Percentiles rank a stretch among this genome's conserved stretches.
Conservation (phyloP, 2,329 filamentous ascomycete species). For the Arthroderma sp. region DNA sequence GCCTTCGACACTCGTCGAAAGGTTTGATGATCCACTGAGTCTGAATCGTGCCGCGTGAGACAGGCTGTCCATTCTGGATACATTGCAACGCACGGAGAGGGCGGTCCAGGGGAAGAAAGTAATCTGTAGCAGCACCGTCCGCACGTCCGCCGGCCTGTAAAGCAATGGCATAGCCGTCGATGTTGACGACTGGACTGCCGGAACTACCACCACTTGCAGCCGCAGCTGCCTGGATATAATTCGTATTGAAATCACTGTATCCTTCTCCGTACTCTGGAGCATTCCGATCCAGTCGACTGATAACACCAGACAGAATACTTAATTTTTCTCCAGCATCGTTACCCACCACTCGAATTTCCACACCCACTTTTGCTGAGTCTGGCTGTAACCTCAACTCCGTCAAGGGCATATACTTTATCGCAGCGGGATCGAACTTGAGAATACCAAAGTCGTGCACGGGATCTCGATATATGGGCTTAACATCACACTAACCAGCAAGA, state of each 20-base stretch:
- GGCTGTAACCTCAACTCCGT: conserved; percentile 68
- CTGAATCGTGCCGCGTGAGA: conserved; percentile 92
- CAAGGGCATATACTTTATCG: conserved; percentile 94
- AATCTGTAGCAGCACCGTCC: conserved; percentile 92
- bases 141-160: conserved; percentile 87
- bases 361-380: conserved; percentile 73
- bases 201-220: conserved; percentile 94
- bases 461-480: conserved; percentile 91
- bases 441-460: conserved; percentile 98
- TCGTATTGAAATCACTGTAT: conserved; percentile 92
- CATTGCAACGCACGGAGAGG: conserved; percentile 77
- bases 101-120: conserved; percentile 87
- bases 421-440: conserved; percentile 85
- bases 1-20: conserved; percentile 86
- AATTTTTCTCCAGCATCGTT: conserved; percentile 98
- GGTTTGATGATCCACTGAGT: conserved; percentile 95
- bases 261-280: conserved; percentile 96
- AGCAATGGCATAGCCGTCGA: conserved; percentile 82
- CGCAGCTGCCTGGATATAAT: conserved; percentile 96
- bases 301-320: conserved; percentile 93
- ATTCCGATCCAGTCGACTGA: conserved; percentile 89
- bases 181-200: conserved; percentile 94
- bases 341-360: conserved; percentile 92
- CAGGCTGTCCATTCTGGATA: conserved; percentile 60
- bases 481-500: conserved; percentile 57